phyloP scores from a whole-genome alignment of 495 filamentous ascomycete genomes.

The Daldinia bambusicola region DNA sequence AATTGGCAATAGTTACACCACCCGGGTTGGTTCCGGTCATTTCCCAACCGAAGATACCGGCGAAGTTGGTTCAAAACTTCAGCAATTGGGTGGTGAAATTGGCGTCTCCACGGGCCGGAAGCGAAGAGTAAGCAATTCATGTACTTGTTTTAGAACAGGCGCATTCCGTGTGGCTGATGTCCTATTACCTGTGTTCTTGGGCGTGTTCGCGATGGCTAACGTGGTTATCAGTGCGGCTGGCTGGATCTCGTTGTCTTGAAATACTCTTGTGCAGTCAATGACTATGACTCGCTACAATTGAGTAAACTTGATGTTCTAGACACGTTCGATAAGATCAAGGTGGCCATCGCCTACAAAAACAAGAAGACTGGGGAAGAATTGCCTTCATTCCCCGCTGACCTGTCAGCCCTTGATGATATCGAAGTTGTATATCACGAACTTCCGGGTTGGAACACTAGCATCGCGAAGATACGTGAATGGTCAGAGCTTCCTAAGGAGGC shows the following conservation, averaged over 20 bases:
- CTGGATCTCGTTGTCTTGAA: constrained; percentile 9
- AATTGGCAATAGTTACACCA: constrained; percentile 3
- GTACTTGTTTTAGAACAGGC: not conserved
- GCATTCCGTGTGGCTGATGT: not conserved
- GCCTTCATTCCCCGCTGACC: constrained; percentile 1
- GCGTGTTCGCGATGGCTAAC: not conserved
- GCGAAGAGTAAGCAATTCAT: not conserved
- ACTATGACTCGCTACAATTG: constrained; percentile 8
- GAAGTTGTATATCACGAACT: constrained; percentile 7
- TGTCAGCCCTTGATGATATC: not conserved
- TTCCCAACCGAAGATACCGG: constrained; percentile 7
- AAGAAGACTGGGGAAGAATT: not conserved
- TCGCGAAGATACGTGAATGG: constrained; percentile 8
- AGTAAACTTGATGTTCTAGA: constrained; percentile 6
- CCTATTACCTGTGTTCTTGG: not conserved
- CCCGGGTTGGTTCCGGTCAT: constrained; percentile 7
- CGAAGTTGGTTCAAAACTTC: constrained; percentile 5
- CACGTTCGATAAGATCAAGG: constrained; percentile 8
- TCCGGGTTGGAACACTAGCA: constrained; percentile 6
- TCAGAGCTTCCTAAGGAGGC: constrained; percentile 5
- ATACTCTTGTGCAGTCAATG: constrained; percentile 10
- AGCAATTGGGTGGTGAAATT: constrained; percentile 7
- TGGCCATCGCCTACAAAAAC: constrained; percentile 1
- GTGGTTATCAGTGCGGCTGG: constrained; percentile 5
- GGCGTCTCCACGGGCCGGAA: constrained; percentile 8